A percentile compares a stretch with the other conserved stretches of the same genome.
These are phyloP conservation scores for Amaranthus hypochondriacus DNA, from an alignment of 148 eudicot genomes.

Conservation along the genomic window DNA sequence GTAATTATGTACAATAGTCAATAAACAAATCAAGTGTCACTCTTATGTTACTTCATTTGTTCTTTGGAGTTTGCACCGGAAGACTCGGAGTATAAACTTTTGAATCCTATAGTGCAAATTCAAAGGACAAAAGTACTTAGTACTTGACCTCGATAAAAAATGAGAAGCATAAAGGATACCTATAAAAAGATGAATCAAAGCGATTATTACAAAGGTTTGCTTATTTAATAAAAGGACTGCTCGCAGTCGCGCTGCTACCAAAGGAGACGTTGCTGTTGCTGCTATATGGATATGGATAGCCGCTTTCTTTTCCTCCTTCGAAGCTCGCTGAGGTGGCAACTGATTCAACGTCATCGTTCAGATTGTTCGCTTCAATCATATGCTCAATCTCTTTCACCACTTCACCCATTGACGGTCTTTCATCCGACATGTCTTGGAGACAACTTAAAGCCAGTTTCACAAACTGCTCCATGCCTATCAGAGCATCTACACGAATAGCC, in stretches of 20 bases:
- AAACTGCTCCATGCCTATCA: constrained; percentile 41
- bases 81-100: too few species aligned
- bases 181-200: too few species aligned
- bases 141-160: too few species aligned
- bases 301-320: constrained; percentile 29
- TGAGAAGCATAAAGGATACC: too few species aligned
- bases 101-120: too few species aligned
- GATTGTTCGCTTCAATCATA: constrained; percentile 43
- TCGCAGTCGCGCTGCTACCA: background rate
- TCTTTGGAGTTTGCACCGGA: too few species aligned
- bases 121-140: too few species aligned
- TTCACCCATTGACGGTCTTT: constrained; percentile 56
- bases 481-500: constrained; percentile 23
- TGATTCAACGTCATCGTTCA: constrained; percentile 42
- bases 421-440: constrained; percentile 44
- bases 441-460: constrained; percentile 54
- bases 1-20: too few species aligned
- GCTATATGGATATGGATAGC: constrained; percentile 35
- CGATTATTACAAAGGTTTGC: background rate
- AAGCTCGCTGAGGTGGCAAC: constrained; percentile 46
- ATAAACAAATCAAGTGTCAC: too few species aligned
- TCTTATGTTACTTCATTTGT: too few species aligned
- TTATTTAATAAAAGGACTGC: constrained; percentile 25
- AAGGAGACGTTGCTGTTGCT: constrained; percentile 13
- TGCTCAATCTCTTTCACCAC: constrained; percentile 63